phyloP scores from a whole-genome alignment of 1,284 basidiomycete species.

The Cryptococcus sp. region DNA sequence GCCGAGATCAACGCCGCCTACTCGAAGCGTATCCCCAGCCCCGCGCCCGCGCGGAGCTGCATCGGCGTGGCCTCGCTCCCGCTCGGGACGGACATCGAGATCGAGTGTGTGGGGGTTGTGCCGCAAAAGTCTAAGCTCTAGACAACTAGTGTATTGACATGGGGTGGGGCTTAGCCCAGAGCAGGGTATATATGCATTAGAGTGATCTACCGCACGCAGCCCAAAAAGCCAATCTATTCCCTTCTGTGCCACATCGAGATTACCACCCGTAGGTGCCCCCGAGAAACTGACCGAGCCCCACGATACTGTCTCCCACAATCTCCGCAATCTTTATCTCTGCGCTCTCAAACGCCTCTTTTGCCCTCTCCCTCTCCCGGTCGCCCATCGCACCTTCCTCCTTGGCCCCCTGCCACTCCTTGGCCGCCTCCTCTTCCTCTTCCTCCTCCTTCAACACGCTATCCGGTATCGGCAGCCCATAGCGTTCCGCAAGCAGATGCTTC shows the following conservation, averaged over 20 bases:
- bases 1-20: conserved; percentile 31
- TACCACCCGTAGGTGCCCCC: conserved; percentile 44
- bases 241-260: neutral
- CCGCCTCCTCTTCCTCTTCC: conserved; percentile 38
- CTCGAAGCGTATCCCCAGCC: conserved; percentile 28
- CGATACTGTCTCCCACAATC: conserved; percentile 36
- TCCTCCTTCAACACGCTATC: conserved; percentile 39
- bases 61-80: conserved; percentile 60
- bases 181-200: neutral
- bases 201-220: neutral
- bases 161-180: too few relatives aligned
- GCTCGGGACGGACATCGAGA: conserved; percentile 59
- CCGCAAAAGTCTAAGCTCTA: conserved; percentile 25
- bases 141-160: neutral
- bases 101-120: conserved; percentile 58
- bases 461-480: conserved; percentile 48
- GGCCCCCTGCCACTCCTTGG: conserved; percentile 4
- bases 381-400: conserved; percentile 14
- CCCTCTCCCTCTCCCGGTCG: conserved; percentile 17
- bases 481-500: conserved; percentile 38
- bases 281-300: conserved; percentile 37
- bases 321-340: conserved; percentile 35
- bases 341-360: conserved; percentile 31
- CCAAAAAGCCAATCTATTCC: neutral
- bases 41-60: conserved; percentile 62